Base-by-base conservation (phyloP, 805 yeast genomes). In the Candida maris region DNA sequence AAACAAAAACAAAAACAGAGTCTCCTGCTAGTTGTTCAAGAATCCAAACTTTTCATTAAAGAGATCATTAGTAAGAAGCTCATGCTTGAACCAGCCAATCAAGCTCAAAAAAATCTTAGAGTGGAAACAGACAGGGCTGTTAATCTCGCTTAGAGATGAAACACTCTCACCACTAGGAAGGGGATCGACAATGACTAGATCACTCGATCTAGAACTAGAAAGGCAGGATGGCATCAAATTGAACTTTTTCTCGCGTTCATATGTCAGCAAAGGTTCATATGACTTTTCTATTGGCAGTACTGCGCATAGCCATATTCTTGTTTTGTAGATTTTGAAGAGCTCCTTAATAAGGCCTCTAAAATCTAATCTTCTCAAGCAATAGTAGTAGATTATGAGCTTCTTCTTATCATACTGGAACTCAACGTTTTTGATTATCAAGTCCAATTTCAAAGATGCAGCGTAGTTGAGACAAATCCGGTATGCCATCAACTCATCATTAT, bases 261-360 rank as follows among this genome's bases (percentile, higher is more conserved):
- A 51, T 4, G 54, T 54, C 20, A 56, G 41, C 8, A 60, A 49
- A 5, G 62, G 61, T 28, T 47, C 42, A 34, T 41, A 52, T n/a
- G 57, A 51, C 21, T 49, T 56, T 26, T 63, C 68, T n/a, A 61
- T 48, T 8, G 69, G 66, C 37, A 65, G 51, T 19, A 82, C 83
- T 0, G 93, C 89, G 67, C 89, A 81, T 60, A 85, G 64, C 93
- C 94, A 85, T 45, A 83, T 83, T 51, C 91, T 68, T 0, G 89
- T 82, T 60, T 83, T 83, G 65, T 81, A 83, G 41, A 80, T 76
- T 53, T 81, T 77, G 67, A 81, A 83, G 20, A 83, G 61, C 51
- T 83, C 91, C 41, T 82, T 77, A 37, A 82, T 82, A 51, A 83
- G 67, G 30, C 76, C 82, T 39, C 91, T 66, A 55, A 83, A 83